Evolutionary conservation across 108 stramenopile species (phyloP).

Genomic region (Nitzschia inconspicua): DNA sequence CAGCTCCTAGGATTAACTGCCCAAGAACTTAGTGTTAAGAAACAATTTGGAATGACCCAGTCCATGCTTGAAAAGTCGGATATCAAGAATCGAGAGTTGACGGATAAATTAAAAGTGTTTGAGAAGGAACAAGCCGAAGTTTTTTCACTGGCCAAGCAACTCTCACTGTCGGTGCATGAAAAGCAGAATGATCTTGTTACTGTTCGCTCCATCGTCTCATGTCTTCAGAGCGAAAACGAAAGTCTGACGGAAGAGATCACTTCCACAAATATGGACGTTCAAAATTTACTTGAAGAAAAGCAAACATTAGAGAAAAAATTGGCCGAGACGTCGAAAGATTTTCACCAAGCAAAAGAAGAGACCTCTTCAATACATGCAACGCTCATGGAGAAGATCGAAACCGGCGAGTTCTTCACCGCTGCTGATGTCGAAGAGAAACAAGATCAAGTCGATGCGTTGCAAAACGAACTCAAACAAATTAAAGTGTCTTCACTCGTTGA

Average conservation of each 20-base stretch:
- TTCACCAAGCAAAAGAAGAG: not conserved
- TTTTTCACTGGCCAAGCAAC: slow-evolving; percentile 7
- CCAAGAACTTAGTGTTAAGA: not conserved
- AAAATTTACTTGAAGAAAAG: slow-evolving; percentile 6
- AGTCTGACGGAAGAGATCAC: not conserved
- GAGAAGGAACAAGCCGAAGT: slow-evolving; percentile 7
- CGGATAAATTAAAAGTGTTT: slow-evolving; percentile 1
- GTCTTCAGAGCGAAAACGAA: slow-evolving; percentile 3
- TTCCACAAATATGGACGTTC: not conserved
- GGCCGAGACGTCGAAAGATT: slow-evolving; percentile 1
- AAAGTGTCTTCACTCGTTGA: not conserved
- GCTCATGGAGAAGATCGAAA: slow-evolving; percentile 8
- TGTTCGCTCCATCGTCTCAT: not conserved
- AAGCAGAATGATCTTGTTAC: slow-evolving; percentile 5
- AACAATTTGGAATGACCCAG: not conserved
- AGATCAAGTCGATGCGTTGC: not conserved
- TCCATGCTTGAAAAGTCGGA: not conserved
- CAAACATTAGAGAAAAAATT: slow-evolving; percentile 1
- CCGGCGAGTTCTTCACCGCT: slow-evolving; percentile 3
- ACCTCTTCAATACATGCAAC: not conserved
- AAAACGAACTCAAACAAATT: not conserved
- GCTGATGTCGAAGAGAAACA: slow-evolving; percentile 12
- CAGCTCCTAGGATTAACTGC: too few relatives aligned
- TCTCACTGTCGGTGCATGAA: slow-evolving; percentile 4
- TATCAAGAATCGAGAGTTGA: not conserved